Conservation (phyloP, 108 stramenopile genomes). For the Fistulifera pelliculosa region DNA sequence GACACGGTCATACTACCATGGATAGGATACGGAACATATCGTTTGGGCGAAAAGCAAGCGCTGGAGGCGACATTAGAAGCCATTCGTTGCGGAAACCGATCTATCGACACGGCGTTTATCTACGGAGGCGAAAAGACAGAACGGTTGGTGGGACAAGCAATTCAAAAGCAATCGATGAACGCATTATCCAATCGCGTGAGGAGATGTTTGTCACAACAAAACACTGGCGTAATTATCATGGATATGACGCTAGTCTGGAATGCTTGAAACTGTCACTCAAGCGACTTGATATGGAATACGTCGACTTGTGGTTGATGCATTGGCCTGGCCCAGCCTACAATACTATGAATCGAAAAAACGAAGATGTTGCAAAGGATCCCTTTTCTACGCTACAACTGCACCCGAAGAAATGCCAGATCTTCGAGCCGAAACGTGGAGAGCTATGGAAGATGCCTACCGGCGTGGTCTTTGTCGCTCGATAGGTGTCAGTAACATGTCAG, state of each 20-base stretch:
- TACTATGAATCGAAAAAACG: constrained; percentile 29
- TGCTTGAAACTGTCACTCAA: constrained; percentile 53
- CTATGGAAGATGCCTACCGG: constrained; percentile 70
- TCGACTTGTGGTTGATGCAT: constrained; percentile 68
- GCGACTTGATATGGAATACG: constrained; percentile 42
- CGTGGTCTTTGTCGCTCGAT: constrained; percentile 50
- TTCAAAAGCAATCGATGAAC: constrained; percentile 35
- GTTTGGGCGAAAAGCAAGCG: constrained; percentile 39
- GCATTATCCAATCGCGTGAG: constrained; percentile 22
- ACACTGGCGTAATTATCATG: constrained; percentile 78
- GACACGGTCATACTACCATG: constrained; percentile 36
- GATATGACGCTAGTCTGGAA: constrained; percentile 47
- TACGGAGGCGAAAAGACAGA: constrained; percentile 75
- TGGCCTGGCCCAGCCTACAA: constrained; percentile 67
- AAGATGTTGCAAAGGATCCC: constrained; percentile 25
- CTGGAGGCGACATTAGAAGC: constrained; percentile 35
- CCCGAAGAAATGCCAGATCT: constrained; percentile 28
- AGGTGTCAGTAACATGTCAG: constrained; percentile 75
- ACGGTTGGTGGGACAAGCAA: constrained; percentile 47
- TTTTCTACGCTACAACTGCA: constrained; percentile 32
- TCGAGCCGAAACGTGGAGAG: constrained; percentile 73
- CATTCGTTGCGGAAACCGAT: constrained; percentile 41
- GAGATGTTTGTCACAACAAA: constrained; percentile 69
- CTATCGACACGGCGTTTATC: constrained; percentile 73
- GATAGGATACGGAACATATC: constrained; percentile 73